Conservation (phyloP, 2,329 filamentous ascomycete species). For the Hawksworthiomyces lignivorus region DNA sequence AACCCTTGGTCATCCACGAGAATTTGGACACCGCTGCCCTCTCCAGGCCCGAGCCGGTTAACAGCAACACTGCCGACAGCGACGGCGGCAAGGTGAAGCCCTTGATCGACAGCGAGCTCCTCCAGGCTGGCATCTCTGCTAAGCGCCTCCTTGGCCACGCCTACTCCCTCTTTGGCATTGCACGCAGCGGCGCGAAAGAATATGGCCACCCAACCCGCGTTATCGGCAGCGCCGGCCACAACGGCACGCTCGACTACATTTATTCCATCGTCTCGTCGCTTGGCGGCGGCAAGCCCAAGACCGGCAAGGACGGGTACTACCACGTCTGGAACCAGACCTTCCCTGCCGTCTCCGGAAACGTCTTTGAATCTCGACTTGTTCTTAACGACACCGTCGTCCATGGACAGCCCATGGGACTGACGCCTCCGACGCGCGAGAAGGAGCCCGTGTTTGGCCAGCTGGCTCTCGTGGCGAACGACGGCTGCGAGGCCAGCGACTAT, state of each 20-base stretch:
- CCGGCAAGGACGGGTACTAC: conserved; percentile 41
- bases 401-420: conserved; percentile 54
- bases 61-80: too few species aligned
- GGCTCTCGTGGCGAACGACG: conserved; percentile 52
- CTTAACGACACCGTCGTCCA: conserved; percentile 45
- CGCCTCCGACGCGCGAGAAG: conserved; percentile 54
- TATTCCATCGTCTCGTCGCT: conserved; percentile 45
- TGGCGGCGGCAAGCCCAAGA: conserved; percentile 26
- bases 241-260: conserved; percentile 58
- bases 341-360: conserved; percentile 51
- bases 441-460: conserved; percentile 53
- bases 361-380: conserved; percentile 51
- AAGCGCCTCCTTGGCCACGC: conserved; percentile 52
- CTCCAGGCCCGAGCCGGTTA: too few species aligned
- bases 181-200: conserved; percentile 49
- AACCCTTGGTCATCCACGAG: conserved; percentile 2
- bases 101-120: conserved; percentile 37
- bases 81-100: conserved; percentile 14
- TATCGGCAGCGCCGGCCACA: conserved; percentile 59
- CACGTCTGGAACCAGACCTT: conserved; percentile 56
- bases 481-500: conserved; percentile 59
- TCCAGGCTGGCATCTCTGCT: conserved; percentile 49
- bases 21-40: not conserved
- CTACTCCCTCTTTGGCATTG: conserved; percentile 54
- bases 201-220: conserved; percentile 64